A percentile compares a stretch with the other conserved stretches of the same genome.
These are phyloP conservation scores for Spergularia marina DNA, from an alignment of 148 eudicot species.

Conservation along the genomic window DNA sequence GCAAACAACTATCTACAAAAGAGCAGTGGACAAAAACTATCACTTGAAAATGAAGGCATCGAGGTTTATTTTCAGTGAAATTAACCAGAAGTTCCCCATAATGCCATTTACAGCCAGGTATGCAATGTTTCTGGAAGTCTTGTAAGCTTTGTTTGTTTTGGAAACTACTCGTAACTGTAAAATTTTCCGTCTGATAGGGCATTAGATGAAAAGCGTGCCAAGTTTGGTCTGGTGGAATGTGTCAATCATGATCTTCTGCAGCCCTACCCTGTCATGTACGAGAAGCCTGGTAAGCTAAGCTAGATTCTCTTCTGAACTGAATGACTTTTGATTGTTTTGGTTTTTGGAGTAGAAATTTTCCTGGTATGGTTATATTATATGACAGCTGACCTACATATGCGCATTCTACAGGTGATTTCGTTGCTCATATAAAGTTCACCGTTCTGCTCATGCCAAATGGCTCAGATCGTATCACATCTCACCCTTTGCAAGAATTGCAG, in stretches of 20 bases:
- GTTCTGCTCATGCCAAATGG: conserved; percentile 99
- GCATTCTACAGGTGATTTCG: conserved; percentile 62
- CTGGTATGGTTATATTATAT: background rate
- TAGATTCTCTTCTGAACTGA: background rate
- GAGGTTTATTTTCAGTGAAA: conserved; percentile 85
- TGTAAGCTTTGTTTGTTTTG: background rate
- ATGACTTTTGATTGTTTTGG: background rate
- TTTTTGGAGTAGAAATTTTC: background rate
- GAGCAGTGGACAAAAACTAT: conserved; percentile 87
- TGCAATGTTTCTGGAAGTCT: conserved; percentile 8
- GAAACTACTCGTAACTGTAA: background rate
- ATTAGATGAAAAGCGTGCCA: conserved; percentile 86
- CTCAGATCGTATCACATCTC: conserved; percentile 82
- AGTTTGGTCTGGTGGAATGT: conserved; percentile 88
- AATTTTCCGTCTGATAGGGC: conserved; percentile 46
- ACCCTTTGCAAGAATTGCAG: conserved; percentile 77
- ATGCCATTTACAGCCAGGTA: conserved; percentile 91
- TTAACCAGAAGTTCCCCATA: conserved; percentile 79
- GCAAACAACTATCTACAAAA: conserved; percentile 80
- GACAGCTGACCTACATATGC: background rate
- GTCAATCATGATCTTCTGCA: conserved; percentile 85
- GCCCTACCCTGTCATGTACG: conserved; percentile 95
- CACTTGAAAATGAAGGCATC: conserved; percentile 86
- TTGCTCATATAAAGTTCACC: conserved; percentile 86
- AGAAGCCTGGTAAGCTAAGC: conserved; percentile 77